A percentile compares a stretch with the other conserved stretches of the same genome.
Evolutionary conservation across 2,329 filamentous ascomycete genomes (phyloP).

Genomic region (Sphaerulina vaccinii): DNA sequence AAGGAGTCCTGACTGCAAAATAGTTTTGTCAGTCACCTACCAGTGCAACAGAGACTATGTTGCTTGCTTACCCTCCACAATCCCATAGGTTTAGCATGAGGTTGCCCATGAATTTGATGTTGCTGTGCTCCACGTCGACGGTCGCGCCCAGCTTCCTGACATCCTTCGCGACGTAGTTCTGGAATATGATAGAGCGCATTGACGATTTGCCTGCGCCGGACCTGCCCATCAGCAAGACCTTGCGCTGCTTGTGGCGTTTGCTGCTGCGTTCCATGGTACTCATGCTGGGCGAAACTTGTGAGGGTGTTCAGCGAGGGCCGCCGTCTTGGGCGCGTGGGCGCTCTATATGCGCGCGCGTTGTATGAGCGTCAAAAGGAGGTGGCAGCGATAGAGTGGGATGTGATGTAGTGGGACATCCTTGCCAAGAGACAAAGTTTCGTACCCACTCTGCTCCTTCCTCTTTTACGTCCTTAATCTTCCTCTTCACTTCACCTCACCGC

Average conservation of each 20-base stretch:
- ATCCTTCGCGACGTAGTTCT: constrained; percentile 96
- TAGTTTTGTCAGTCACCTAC: constrained; percentile 18
- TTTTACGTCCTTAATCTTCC: not conserved
- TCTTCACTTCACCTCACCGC: not conserved
- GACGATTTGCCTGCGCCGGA: constrained; percentile 96
- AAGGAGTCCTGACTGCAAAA: constrained; percentile 85
- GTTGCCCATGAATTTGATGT: constrained; percentile 98
- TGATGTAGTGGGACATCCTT: not conserved
- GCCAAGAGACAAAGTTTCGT: not conserved
- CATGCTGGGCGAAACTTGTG: constrained; percentile 20
- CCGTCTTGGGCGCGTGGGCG: not conserved
- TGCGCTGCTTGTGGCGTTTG: constrained; percentile 55
- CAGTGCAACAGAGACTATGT: not conserved
- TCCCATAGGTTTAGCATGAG: constrained; percentile 98
- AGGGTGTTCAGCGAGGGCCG: not conserved
- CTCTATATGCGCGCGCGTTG: not conserved
- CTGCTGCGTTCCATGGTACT: constrained; percentile 37
- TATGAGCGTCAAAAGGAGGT: not conserved
- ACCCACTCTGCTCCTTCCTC: not conserved
- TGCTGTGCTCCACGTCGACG: constrained; percentile 96
- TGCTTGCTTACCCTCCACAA: constrained; percentile 71
- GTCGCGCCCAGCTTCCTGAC: constrained; percentile 89
- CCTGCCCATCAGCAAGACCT: constrained; percentile 70
- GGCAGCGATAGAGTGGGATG: not conserved
- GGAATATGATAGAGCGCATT: constrained; percentile 98